Evolutionary conservation across 768 basidiomycete genomes (phyloP), one percentile per base, ranked within the genome.

Genomic region (Crepidotus variabilis): DNA sequence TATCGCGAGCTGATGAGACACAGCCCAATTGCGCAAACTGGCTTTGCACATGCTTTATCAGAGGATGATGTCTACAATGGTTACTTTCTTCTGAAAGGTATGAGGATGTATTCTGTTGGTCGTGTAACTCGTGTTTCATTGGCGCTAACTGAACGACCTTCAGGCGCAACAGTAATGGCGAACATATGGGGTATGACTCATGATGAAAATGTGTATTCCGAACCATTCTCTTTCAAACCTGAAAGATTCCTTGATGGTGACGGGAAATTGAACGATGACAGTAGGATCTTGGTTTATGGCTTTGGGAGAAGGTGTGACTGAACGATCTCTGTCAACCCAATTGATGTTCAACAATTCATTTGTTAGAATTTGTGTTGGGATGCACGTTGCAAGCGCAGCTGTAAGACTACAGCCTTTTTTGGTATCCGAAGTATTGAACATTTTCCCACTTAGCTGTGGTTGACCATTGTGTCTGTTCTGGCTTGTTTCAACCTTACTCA

Each of bases 201-300:
- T 48, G 64, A 74, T 55, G 66, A 69, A 16, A 57, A 64, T 5
- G 60, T 61, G 32, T 74, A 72, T 48, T 60, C 70, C 7, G 61
- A 75, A 4, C 71, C 74, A 6, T 14, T 58, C 32, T 57, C 60
- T 23, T 83, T 76, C 61, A 70, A 67, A 8, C 82, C 81, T 4
- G 77, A 73, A 33, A 73, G 82, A 11, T 81, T 75, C 65, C 62
- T 80, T n/a, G 47, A 55, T 28, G 52, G 63, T 4, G 69, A 78
- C 57, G 75, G 74, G 14, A 69, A 70, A 7, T 61, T 73, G 8
- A 61, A 70, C 43, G 72, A 77, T 23, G 69, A 79, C 22, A 62
- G 67, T 47, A 62, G 67, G 6, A 47, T 71, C 47, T 77, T 73
- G 47, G 64, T 70, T 1, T 75, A 70, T 51, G 75, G 74, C 6